phyloP scores from a whole-genome alignment of 176 grass and related monocot species.

The Bromus sterilis region DNA sequence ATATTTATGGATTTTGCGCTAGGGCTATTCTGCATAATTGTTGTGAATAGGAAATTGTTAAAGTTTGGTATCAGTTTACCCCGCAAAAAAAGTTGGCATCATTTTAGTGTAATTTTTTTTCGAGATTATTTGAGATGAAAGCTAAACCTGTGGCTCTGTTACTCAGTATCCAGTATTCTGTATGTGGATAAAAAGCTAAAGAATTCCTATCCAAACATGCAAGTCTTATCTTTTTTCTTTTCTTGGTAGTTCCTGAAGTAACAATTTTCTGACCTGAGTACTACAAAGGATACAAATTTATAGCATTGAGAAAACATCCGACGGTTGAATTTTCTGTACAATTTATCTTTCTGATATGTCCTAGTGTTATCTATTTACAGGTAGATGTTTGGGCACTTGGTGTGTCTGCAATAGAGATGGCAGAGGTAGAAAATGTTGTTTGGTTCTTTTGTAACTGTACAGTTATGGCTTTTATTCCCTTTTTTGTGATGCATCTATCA shows the following conservation, averaged over 20 bases:
- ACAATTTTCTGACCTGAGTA: not conserved
- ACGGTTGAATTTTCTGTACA: conserved; percentile 2
- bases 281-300: conserved; percentile 2
- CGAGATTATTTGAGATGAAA: not conserved
- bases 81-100: not conserved
- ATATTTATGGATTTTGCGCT: not conserved
- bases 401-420: conserved; percentile 99
- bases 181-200: not conserved
- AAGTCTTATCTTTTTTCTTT: not conserved
- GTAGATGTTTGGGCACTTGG: conserved; percentile 99
- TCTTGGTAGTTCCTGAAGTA: conserved; percentile 12
- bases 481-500: conserved; percentile 4
- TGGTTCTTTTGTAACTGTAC: conserved; percentile 23
- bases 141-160: not conserved
- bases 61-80: not conserved
- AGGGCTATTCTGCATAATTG: not conserved
- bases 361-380: conserved; percentile 34
- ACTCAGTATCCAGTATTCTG: not conserved
- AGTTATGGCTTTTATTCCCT: not conserved
- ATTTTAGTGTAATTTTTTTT: not conserved
- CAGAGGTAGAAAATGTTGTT: conserved; percentile 59
- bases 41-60: not conserved
- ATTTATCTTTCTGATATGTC: conserved; percentile 15
- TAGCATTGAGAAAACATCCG: not conserved
- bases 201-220: not conserved